A percentile compares a stretch with the other conserved stretches of the same genome.
Evolutionary conservation across 805 yeast genomes (phyloP).

Genomic region (Saccharomycopsis sp.): DNA sequence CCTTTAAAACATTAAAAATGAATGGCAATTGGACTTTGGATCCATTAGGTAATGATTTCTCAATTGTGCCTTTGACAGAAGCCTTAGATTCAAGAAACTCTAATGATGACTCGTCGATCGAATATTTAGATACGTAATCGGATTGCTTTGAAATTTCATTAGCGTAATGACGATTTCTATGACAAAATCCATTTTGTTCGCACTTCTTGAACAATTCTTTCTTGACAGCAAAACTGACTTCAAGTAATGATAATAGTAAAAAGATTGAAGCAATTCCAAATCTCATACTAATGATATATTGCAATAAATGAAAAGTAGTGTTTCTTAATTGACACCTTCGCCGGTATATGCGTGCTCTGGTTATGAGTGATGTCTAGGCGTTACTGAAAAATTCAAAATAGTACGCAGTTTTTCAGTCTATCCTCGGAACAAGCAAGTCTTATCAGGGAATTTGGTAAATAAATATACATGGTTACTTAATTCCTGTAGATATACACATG

Average conservation of each 20-base stretch:
- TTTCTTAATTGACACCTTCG: too few relatives aligned
- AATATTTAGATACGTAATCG: conserved; percentile 33
- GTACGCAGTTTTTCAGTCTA: too few relatives aligned
- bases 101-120: conserved; percentile 34
- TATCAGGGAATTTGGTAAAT: too few relatives aligned
- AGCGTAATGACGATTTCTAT: conserved; percentile 68
- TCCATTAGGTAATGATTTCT: conserved; percentile 38
- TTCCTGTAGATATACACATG: too few relatives aligned
- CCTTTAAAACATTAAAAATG: conserved; percentile 46
- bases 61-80: conserved; percentile 38
- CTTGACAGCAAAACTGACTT: conserved; percentile 40
- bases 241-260: conserved; percentile 4
- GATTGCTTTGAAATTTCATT: conserved; percentile 25
- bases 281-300: too few relatives aligned
- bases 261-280: neutral
- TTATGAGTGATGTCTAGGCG: too few relatives aligned
- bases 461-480: too few relatives aligned
- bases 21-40: conserved; percentile 46
- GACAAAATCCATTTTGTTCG: conserved; percentile 75
- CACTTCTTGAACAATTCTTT: conserved; percentile 71
- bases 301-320: too few relatives aligned
- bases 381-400: too few relatives aligned
- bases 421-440: too few relatives aligned
- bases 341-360: too few relatives aligned
- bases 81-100: conserved; percentile 27